phyloP scores from a whole-genome alignment of 2,329 filamentous ascomycete species.

The Pestalotiopsis sp. region DNA sequence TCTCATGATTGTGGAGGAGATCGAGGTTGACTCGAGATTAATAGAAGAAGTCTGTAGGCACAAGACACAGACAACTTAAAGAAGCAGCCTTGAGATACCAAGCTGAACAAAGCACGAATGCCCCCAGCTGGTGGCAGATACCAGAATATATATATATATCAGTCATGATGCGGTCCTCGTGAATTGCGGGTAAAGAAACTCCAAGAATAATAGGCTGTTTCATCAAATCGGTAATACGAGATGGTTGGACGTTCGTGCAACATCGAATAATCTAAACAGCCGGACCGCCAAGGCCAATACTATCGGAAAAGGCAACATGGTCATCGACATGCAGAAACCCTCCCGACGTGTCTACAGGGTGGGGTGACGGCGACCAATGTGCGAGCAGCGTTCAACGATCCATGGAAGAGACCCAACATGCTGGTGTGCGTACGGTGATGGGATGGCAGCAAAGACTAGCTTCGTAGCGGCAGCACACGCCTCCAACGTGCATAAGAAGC shows the following conservation, averaged over 20 bases:
- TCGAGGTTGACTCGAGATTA: not conserved
- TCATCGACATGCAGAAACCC: not conserved
- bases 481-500: constrained; percentile 6
- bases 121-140: not conserved
- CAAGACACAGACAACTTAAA: not conserved
- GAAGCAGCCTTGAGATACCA: not conserved
- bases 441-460: not conserved
- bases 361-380: not conserved
- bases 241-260: not conserved
- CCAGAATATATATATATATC: constrained; percentile 1
- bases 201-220: constrained; percentile 2
- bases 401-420: not conserved
- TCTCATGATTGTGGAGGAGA: not conserved
- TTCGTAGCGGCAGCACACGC: not conserved
- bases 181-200: not conserved
- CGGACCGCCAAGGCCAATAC: not conserved
- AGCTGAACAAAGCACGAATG: not conserved
- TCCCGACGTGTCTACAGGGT: not conserved
- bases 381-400: not conserved
- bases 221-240: constrained; percentile 9
- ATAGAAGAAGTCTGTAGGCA: not conserved
- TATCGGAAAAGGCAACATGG: not conserved
- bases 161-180: not conserved
- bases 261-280: not conserved
- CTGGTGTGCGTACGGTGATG: not conserved